Conservation (phyloP, 1,284 basidiomycete genomes). For the Boletus chippewaensis region DNA sequence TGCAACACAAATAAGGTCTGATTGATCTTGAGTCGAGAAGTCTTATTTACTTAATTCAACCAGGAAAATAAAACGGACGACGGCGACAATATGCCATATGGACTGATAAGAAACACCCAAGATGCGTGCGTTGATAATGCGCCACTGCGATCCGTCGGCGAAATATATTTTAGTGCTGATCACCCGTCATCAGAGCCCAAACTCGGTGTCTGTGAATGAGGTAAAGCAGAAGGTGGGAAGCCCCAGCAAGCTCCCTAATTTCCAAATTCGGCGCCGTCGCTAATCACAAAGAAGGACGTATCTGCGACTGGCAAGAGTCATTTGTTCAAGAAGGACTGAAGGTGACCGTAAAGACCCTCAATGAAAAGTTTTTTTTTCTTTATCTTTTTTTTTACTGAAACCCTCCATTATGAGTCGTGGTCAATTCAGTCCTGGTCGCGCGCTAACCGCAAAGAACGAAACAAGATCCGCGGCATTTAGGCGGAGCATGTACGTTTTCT, state of each 20-base stretch:
- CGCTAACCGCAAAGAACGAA: not conserved
- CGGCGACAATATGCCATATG: not conserved
- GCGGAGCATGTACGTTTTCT: not conserved
- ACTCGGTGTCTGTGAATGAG: constrained; percentile 1
- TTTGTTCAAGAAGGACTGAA: not conserved
- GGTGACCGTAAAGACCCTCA: not conserved
- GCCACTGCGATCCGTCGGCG: constrained; percentile 10
- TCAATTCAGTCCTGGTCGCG: not conserved
- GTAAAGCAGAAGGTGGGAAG: constrained; percentile 5
- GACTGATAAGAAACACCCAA: constrained; percentile 8
- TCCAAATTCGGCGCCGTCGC: not conserved
- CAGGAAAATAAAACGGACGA: not conserved
- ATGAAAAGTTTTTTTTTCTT: not conserved
- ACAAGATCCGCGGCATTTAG: constrained; percentile 12
- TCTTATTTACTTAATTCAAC: not conserved
- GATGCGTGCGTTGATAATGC: constrained; percentile 9
- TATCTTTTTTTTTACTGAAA: not conserved
- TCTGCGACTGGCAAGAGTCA: not conserved
- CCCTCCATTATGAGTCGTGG: not conserved
- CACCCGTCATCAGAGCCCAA: not conserved
- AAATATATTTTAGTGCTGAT: constrained; percentile 2
- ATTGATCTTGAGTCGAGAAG: constrained; percentile 2
- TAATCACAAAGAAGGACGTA: not conserved
- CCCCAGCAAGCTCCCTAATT: not conserved
- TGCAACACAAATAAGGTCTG: constrained; percentile 2